Evolutionary conservation across 768 basidiomycete genomes (phyloP), one percentile per base, ranked within the genome.

Genomic region (Phanerochaete sordida): DNA sequence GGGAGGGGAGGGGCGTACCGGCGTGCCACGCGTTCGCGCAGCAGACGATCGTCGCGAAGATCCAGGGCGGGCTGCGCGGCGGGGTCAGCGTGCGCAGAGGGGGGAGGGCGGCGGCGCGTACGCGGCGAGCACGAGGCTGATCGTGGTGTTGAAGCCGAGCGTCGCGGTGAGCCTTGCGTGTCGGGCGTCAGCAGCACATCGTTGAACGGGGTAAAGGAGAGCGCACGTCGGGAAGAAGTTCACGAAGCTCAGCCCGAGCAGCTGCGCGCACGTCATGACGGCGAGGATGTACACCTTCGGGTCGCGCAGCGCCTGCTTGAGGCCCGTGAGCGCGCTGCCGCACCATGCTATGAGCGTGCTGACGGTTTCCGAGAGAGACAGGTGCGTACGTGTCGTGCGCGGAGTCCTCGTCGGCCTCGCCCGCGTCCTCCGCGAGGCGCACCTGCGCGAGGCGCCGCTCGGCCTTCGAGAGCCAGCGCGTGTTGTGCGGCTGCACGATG

Each of bases 401-500:
- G n/a, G 79, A 79, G 63, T 88, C 86, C 64, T 79, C 71, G 63
- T 88, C 86, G 0, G 85, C 85, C 72, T 87, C 85, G 1, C 85
- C 85, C 8, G 81, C 84, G 66, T 88, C 86, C 65, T 88, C 87
- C 0, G 86, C 82, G 16, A 88, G 79, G 15, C 86, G 83, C 16
- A 79, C 81, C 68, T 86, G 85, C 2, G 86, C 86, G n/a, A 88
- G 75, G 28, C 77, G 79, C 21, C 77, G 75, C 59, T 87, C 81
- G 12, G 73, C 70, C 0, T 76, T 66, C 15, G 75, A 73, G 30
- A 88, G 68, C 85, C 86, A 88, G 33, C 75, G 74, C 0, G 86
- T 88, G 65, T 88, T 89, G 62, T 82, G 62, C 2, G 84, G 84
- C 84, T 87, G 46, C 37, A 3, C 24, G 2, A 19, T 33, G 15